phyloP scores from a whole-genome alignment of 331 rosid genomes.

The Phaseolus coccineus region DNA sequence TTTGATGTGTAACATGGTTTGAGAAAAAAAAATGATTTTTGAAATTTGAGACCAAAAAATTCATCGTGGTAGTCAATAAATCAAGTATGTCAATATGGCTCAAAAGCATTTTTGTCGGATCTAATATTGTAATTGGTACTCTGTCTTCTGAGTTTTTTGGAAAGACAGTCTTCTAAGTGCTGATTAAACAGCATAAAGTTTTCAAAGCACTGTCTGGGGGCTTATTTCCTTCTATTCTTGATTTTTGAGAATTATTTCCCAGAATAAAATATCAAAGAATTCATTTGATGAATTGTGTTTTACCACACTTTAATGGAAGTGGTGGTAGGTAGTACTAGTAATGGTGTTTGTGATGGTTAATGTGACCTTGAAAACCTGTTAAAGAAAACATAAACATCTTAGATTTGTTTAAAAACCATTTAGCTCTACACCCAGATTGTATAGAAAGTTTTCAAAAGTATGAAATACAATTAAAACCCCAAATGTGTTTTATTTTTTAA shows the following conservation, averaged over 20 bases:
- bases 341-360: too few species aligned
- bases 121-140: too few species aligned
- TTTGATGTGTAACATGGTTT: too few species aligned
- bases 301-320: neutral
- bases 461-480: neutral
- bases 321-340: too few species aligned
- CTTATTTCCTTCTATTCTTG: neutral
- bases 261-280: neutral
- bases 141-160: neutral
- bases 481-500: neutral
- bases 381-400: neutral
- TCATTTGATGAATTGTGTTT: neutral
- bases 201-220: neutral
- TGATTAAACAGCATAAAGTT: neutral
- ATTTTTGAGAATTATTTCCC: neutral
- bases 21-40: too few species aligned
- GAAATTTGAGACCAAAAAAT: neutral
- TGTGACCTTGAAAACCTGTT: neutral
- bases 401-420: neutral
- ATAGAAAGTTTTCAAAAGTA: neutral
- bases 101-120: neutral
- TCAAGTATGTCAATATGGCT: neutral
- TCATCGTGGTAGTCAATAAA: neutral
- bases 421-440: neutral
- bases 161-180: neutral